Evolutionary conservation across 2,329 filamentous ascomycete genomes (phyloP), one percentile per base, ranked within the genome.

Genomic region (Sporothrix curviconia): DNA sequence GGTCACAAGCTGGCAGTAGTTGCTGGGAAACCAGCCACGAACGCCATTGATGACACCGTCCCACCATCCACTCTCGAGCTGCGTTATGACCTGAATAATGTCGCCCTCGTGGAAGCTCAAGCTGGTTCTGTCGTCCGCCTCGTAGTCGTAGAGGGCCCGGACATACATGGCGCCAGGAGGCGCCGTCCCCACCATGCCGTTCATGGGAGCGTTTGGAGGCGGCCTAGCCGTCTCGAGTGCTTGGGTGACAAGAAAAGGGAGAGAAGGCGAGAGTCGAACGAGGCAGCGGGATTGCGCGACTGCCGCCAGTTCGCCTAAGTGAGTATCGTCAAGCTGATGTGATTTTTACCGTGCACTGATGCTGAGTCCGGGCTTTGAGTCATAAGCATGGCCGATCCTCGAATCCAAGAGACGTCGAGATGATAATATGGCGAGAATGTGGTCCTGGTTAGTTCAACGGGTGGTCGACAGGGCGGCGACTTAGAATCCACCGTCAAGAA

Each of bases 21-120:
- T 99, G 78, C 92, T 97, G 37, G 94, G 94, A 71, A 99, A 99
- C 94, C 94, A 99, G 70, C 94, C 94, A 69, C 94, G 86, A 65
- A 96, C 89, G 59, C 92, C 90, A 68, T 96, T 94, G 70, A 99
- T 96, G 57, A 99, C 90, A 50, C 94, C 94, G 75, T 99, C 94
- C 94, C 94, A 99, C 94, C 94, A 99, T 57, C 94, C 94, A 67
- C 92, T 97, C 72, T 99, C 94, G 58, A 97, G 80, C 74, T 96
- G 92, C 55, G 94, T 99, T 66, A 99, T 92, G 66, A 99, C 94
- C 75, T 97, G 92, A 67, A 99, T 99, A 64, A 97, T 85, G 74
- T 99, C 94, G 68, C 94, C 94, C 71, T 95, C 89, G 66, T 90
- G 90, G 73, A 99, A 99, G 74, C 92, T 97, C 70, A 99, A 76